Base-by-base conservation (phyloP, 805 yeast species). In the Wickerhamomyces rabaulensis region DNA sequence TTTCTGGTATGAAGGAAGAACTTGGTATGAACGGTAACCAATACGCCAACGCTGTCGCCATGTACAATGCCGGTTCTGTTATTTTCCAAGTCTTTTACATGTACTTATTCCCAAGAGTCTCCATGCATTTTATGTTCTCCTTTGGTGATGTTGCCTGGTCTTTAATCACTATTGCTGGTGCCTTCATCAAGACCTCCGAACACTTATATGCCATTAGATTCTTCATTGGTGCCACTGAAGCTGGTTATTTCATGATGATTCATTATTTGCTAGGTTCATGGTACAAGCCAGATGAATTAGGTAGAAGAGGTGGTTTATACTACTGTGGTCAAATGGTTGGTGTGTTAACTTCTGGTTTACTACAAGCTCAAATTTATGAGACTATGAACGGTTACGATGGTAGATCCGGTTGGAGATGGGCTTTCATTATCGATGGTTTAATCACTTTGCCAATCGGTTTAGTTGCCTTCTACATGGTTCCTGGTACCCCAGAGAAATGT, bases 401-500 rank as follows among this genome's bases (percentile, higher is more conserved):
- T 4, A 57, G 72, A 22, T 70, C 74, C 6, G 76, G 80, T 17
- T 82, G 87, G 87, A 73, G 80, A 62, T 82, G 86, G 87, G 75
- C 80, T 63, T 80, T 78, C 53, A 70, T 81, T 41, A 39, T 82
- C 46, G 85, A 82, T 60, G 84, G 86, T 10, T 64, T 80, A 40
- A 73, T 83, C 38, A 80, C 87, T 1, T 56, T 82, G 23, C 78
- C 71, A 2, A 75, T 84, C 33, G 85, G 83, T 6, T 10, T 83
- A 8, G 49, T 77, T 43, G 86, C 85, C 0, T 69, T 73, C 48
- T 77, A 75, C 56, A 53, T 70, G 55, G 64, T 81, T 50, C 90
- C 89, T 9, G 89, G 88, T 42, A 82, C 86, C 17, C 88, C 89
- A 6, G 64, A 71, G 43, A 69, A 73, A 40, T 74, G 82, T 56